A percentile compares a stretch with the other conserved stretches of the same genome.
phyloP scores from a whole-genome alignment of 148 eudicot genomes.

The Rhododendron henanense region DNA sequence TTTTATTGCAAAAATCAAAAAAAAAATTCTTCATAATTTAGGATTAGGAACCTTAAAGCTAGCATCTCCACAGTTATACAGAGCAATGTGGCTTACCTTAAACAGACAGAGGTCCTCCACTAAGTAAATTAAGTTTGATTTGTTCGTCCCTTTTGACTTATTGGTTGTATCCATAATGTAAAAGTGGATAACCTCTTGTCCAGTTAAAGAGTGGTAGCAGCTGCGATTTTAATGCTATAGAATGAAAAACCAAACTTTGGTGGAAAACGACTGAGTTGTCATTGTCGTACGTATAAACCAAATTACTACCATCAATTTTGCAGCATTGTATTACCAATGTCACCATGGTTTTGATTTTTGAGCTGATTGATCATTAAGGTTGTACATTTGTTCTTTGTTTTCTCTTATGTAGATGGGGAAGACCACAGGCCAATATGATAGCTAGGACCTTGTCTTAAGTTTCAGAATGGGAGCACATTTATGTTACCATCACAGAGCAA shows the following conservation, averaged over 20 bases:
- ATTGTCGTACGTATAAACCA: background rate
- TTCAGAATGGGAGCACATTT: background rate
- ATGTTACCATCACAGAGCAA: background rate
- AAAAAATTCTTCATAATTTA: background rate
- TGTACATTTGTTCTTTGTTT: background rate
- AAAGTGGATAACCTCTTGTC: background rate
- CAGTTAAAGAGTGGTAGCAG: background rate
- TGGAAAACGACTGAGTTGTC: background rate
- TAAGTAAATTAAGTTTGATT: background rate
- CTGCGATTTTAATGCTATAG: background rate
- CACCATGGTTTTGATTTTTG: background rate
- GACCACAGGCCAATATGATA: background rate
- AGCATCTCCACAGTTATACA: background rate
- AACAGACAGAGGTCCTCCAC: background rate
- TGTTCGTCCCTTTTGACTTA: background rate
- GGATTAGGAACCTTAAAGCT: background rate
- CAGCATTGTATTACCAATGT: background rate
- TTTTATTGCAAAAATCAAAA: background rate
- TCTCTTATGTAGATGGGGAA: background rate
- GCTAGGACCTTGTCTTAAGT: background rate
- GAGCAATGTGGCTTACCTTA: background rate
- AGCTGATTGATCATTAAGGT: background rate
- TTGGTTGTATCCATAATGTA: background rate
- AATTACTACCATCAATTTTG: background rate
- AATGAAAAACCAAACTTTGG: background rate